These are phyloP conservation scores for Rutstroemia sp. DNA, from an alignment of 2,329 filamentous ascomycete species.

Conservation along the genomic window DNA sequence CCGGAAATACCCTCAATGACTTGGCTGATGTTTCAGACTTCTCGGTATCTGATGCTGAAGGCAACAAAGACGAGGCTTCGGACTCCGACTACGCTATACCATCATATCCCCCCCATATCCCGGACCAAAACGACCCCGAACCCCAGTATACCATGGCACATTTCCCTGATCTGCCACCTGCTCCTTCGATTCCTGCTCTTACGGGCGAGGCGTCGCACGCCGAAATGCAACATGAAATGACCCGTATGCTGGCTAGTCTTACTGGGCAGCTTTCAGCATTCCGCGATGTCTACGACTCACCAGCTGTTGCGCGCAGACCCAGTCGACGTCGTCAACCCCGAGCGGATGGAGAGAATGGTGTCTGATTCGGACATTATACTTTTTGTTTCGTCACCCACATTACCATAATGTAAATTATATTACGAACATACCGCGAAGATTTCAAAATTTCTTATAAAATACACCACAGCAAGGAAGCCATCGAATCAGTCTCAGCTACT, in stretches of 20 bases:
- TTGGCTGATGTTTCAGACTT: conserved; percentile 27
- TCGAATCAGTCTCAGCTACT: not conserved
- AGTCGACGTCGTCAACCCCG: conserved; percentile 4
- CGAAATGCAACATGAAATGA: conserved; percentile 25
- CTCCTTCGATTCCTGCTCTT: conserved; percentile 22
- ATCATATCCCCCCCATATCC: conserved; percentile 14
- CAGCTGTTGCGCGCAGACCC: conserved; percentile 8
- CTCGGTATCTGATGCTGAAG: conserved; percentile 24
- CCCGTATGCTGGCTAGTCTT: conserved; percentile 18
- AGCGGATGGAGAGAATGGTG: conserved; percentile 4
- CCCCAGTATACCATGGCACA: conserved; percentile 14
- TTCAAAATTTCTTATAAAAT: not conserved
- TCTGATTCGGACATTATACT: not conserved
- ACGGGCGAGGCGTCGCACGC: conserved; percentile 19
- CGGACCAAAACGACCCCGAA: not conserved
- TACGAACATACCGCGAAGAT: not conserved
- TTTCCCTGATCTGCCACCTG: conserved; percentile 19
- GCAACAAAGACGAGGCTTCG: conserved; percentile 14
- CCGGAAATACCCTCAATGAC: conserved; percentile 17
- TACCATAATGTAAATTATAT: not conserved
- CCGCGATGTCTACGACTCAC: conserved; percentile 19
- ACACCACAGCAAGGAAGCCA: not conserved
- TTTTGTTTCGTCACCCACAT: not conserved
- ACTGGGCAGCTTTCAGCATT: conserved; percentile 22
- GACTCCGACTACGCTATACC: conserved; percentile 16